phyloP scores from a whole-genome alignment of 2,329 filamentous ascomycete genomes.

The Ophiostoma tasmaniense region DNA sequence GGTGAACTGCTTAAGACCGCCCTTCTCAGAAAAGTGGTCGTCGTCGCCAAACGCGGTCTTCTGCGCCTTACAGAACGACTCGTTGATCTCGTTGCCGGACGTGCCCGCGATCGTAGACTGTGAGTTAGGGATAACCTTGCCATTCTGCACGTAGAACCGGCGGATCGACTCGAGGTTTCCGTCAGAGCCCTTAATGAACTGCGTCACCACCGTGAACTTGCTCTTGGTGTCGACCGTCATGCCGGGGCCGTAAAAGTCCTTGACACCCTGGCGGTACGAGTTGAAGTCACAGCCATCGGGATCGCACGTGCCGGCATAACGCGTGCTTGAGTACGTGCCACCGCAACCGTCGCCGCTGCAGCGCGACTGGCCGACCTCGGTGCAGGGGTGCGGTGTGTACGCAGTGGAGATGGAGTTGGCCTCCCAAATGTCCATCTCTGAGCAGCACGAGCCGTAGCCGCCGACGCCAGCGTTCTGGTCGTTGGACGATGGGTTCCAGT shows the following conservation, averaged over 20 bases:
- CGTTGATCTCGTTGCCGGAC: conserved; percentile 36
- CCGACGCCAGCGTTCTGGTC: conserved; percentile 44
- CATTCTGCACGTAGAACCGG: conserved; percentile 54
- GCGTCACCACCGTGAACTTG: conserved; percentile 54
- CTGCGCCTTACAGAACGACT: conserved; percentile 46
- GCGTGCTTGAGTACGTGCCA: conserved; percentile 35
- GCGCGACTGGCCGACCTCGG: conserved; percentile 31
- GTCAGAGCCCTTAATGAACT: conserved; percentile 43
- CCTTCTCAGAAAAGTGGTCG: conserved; percentile 41
- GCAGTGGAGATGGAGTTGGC: conserved; percentile 52
- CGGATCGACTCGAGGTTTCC: conserved; percentile 45
- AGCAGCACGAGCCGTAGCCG: conserved; percentile 44
- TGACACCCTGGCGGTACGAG: conserved; percentile 53
- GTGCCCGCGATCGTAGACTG: conserved; percentile 32
- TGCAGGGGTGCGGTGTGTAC: conserved; percentile 52
- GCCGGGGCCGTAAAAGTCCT: conserved; percentile 45
- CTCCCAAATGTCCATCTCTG: conserved; percentile 55
- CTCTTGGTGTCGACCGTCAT: conserved; percentile 48
- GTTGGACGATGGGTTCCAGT: conserved; percentile 40
- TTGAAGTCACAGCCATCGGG: conserved; percentile 59
- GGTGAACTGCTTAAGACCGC: conserved; percentile 47
- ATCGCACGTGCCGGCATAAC: conserved; percentile 46
- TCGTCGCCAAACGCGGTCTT: conserved; percentile 46
- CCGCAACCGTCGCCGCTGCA: conserved; percentile 40
- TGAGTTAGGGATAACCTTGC: conserved; percentile 41